These are phyloP conservation scores for Hortiboletus flavorubellus DNA, from an alignment of 768 basidiomycete genomes.

Conservation along the genomic window DNA sequence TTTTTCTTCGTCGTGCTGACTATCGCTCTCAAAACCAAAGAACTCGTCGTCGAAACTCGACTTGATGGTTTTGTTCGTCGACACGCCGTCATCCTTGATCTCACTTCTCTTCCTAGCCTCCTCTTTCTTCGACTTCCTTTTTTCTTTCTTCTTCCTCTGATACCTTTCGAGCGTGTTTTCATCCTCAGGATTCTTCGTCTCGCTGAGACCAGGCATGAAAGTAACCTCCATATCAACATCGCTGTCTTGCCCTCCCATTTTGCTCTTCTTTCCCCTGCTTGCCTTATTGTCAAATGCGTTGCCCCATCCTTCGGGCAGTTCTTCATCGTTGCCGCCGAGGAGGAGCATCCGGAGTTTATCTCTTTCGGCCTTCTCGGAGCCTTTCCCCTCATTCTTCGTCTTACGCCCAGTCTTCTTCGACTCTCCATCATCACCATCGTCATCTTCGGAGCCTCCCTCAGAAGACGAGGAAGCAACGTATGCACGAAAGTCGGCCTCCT, in stretches of 20 bases:
- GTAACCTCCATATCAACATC: slow-evolving; percentile 94
- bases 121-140: slow-evolving; percentile 76
- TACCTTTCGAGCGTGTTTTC: slow-evolving; percentile 91
- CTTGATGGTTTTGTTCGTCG: slow-evolving; percentile 5
- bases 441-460: slow-evolving; percentile 45
- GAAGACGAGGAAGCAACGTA: slow-evolving; percentile 71
- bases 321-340: slow-evolving; percentile 61
- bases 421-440: slow-evolving; percentile 3
- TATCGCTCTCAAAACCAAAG: slow-evolving; percentile 50
- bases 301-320: slow-evolving; percentile 85
- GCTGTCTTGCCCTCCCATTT: slow-evolving; percentile 23
- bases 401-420: slow-evolving; percentile 3
- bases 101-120: slow-evolving; percentile 45
- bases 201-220: slow-evolving; percentile 81
- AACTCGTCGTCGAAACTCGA: slow-evolving; percentile 62
- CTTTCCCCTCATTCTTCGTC: slow-evolving; percentile 18
- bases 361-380: slow-evolving; percentile 45
- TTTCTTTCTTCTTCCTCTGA: slow-evolving; percentile 86
- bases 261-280: not conserved
- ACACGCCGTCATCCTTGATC: slow-evolving; percentile 20
- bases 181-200: slow-evolving; percentile 49
- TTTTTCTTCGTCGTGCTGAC: slow-evolving; percentile 27
- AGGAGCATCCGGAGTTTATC: slow-evolving; percentile 75
- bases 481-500: slow-evolving; percentile 85
- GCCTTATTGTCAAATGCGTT: slow-evolving; percentile 32